Percentiles rank a stretch among this genome's conserved stretches.
phyloP scores from a whole-genome alignment of 225 moss, liverwort and hornwort species.

The Antitrichia curtipendula region DNA sequence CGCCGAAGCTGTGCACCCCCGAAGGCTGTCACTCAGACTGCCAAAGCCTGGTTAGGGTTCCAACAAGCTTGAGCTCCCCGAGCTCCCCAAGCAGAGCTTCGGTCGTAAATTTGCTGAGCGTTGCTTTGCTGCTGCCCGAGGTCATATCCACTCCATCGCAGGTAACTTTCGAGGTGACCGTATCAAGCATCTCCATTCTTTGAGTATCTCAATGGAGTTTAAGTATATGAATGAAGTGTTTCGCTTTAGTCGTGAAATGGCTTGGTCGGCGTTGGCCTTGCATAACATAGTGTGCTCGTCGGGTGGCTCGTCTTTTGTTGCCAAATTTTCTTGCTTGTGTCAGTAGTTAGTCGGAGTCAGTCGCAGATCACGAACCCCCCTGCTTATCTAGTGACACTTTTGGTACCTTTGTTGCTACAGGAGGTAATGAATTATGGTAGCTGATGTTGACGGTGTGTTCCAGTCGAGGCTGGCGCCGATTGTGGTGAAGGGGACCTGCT shows the following conservation, averaged over 20 bases:
- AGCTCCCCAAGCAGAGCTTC: neutral
- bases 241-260: neutral
- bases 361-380: neutral
- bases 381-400: neutral
- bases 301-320: neutral
- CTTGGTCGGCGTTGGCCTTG: neutral
- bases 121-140: neutral
- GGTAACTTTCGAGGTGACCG: neutral
- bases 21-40: neutral
- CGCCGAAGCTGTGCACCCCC: neutral
- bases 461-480: neutral
- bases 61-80: neutral
- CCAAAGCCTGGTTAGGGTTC: neutral
- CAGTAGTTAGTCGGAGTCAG: neutral
- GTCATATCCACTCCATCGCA: neutral
- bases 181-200: neutral
- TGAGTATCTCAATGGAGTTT: neutral
- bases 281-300: neutral
- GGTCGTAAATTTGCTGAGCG: neutral
- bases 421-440: neutral
- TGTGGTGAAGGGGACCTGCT: neutral
- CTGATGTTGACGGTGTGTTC: neutral
- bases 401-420: neutral
- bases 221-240: no score
- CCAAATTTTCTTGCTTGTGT: neutral